Evolutionary conservation across 805 yeast species (phyloP), one percentile per base, ranked within the genome.

Genomic region (Wickerhamomyces alni): DNA sequence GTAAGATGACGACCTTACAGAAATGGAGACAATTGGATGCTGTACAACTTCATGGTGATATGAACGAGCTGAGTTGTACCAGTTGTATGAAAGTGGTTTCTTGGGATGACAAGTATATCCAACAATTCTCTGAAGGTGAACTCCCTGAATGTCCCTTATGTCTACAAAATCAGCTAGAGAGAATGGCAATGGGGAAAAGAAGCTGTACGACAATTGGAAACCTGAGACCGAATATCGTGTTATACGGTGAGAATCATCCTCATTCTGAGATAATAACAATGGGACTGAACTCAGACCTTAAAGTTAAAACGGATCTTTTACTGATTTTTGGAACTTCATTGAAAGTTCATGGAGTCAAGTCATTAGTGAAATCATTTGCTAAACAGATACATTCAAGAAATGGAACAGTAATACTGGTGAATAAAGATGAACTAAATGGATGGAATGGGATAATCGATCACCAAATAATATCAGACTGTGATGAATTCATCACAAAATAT

Each of bases 231-330:
- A 83, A 83, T 52, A 88, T 91, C 42, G 95, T 91, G 2, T 68
- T 91, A 17, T 91, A 91, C 58, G 97, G 97, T 2, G 98, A 91
- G 56, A 81, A 88, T 52, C 98, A 91, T 60, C 96, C 96, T 1
- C 77, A 78, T 45, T 79, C 88, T 5, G 96, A 87, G 44, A 63
- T 69, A n/a, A 77, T 91, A 31, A 83, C 94, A 2, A 71, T 70
- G 35, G 87, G 88, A 8, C 62, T 86, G 30, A 71, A 67, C 36
- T 67, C 72, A 17, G 98, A 91, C 62, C 54, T 87, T 42, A 69
- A 66, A 43, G 65, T 74, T 32, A 70, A 66, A 43, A 95, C 97
- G 0, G 95, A 88, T 54, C 57, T 86, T 44, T 69, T 93, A 35
- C 62, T 91, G n/a, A 83, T 91, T 10, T 80, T 87, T 74, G 99